Percentiles rank a stretch among this genome's conserved stretches.
Evolutionary conservation across 176 grass and related monocot genomes (phyloP).

Genomic region (Oryza brachyantha): DNA sequence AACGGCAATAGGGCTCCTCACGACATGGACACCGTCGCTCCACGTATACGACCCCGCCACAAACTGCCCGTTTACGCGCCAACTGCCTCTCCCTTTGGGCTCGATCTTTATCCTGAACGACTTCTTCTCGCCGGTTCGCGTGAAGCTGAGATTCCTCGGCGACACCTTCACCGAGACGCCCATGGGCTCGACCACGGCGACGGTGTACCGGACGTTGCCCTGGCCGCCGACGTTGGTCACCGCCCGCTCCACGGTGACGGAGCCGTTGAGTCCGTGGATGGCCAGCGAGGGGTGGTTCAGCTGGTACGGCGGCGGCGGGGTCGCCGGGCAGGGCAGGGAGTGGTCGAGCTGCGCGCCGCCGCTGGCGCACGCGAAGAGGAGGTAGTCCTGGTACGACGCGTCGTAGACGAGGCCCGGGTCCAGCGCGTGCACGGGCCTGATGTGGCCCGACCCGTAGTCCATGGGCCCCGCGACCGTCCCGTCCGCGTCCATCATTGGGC

Average conservation of each 20-base stretch:
- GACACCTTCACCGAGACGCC: slow-evolving; percentile 55
- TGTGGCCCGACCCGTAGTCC: slow-evolving; percentile 74
- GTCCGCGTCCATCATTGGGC: slow-evolving; percentile 51
- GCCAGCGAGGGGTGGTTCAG: slow-evolving; percentile 88
- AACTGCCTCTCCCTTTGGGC: not conserved
- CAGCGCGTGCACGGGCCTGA: slow-evolving; percentile 67
- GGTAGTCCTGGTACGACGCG: slow-evolving; percentile 78
- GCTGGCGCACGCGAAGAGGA: slow-evolving; percentile 70
- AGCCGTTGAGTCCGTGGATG: slow-evolving; percentile 45
- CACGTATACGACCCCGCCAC: slow-evolving; percentile 68
- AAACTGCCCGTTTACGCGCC: not conserved
- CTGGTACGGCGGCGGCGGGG: slow-evolving; percentile 35
- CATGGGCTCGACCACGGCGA: slow-evolving; percentile 43
- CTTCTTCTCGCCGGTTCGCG: slow-evolving; percentile 48
- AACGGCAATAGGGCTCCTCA: slow-evolving; percentile 74
- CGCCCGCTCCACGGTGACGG: slow-evolving; percentile 51
- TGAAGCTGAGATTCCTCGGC: slow-evolving; percentile 50
- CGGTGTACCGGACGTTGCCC: slow-evolving; percentile 34
- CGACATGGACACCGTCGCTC: slow-evolving; percentile 62
- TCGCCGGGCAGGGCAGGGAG: slow-evolving; percentile 55
- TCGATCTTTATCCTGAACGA: slow-evolving; percentile 41
- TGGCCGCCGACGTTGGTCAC: slow-evolving; percentile 74
- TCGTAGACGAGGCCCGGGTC: slow-evolving; percentile 91
- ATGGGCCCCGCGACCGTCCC: slow-evolving; percentile 52
- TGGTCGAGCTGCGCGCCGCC: slow-evolving; percentile 53